Evolutionary conservation across 208 protist species (phyloP).

Genomic region (Trypanosoma theileri): DNA sequence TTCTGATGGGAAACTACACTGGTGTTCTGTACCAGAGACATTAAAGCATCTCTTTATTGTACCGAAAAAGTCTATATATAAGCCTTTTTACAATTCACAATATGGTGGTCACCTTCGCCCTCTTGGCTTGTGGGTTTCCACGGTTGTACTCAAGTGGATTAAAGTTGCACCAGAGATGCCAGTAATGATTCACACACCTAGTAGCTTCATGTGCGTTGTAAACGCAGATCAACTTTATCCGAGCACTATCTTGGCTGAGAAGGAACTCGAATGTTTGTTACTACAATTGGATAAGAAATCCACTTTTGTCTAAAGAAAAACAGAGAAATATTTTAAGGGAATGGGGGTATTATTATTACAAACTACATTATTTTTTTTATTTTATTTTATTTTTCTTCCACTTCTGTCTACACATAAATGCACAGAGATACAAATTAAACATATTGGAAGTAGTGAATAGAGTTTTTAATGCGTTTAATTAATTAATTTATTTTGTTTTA

Average conservation of each 20-base stretch:
- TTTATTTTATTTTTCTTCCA: no score
- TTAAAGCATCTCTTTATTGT: constrained; percentile 16
- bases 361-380: neutral
- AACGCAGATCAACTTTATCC: constrained; percentile 28
- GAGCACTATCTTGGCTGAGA: constrained; percentile 12
- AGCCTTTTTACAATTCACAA: neutral
- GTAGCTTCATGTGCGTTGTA: constrained; percentile 12
- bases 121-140: constrained; percentile 21
- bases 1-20: constrained; percentile 16
- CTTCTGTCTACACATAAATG: no score
- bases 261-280: constrained; percentile 19
- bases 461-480: neutral
- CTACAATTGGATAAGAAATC: neutral
- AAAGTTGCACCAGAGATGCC: neutral
- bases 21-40: constrained; percentile 4
- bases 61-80: neutral
- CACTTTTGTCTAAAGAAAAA: neutral
- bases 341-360: neutral
- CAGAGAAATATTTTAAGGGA: neutral
- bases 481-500: constrained; percentile 7
- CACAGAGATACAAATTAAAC: no score
- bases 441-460: no score
- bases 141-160: constrained; percentile 1
- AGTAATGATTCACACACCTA: constrained; percentile 12
- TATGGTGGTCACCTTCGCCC: neutral